Percentiles rank a stretch among this genome's conserved stretches.
Evolutionary conservation across 2,329 filamentous ascomycete genomes (phyloP).

Genomic region (Lizonia empirigonia): DNA sequence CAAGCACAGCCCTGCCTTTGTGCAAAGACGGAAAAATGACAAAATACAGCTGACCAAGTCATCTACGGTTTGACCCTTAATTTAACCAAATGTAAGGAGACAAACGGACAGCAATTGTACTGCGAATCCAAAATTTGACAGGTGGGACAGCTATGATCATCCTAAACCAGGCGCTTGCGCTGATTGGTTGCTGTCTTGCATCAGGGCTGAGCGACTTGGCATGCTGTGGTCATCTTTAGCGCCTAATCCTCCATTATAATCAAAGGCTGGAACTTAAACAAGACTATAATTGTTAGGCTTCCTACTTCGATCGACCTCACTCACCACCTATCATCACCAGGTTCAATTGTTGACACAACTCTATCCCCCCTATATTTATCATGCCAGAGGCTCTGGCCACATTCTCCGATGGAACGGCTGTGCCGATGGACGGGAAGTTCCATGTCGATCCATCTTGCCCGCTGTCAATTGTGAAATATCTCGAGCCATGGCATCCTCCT

Average conservation of each 20-base stretch:
- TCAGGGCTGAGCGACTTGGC: background rate
- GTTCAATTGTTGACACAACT: background rate
- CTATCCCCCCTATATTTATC: background rate
- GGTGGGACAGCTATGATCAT: background rate
- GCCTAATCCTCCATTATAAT: background rate
- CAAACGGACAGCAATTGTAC: background rate
- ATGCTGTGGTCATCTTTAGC: background rate
- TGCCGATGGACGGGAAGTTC: slow-evolving; percentile 25
- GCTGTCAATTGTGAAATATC: slow-evolving; percentile 11
- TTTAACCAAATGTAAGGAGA: background rate
- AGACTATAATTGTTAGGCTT: background rate
- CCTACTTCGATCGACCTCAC: background rate
- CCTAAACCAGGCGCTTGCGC: background rate
- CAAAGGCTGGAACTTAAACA: background rate
- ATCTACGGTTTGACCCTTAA: background rate
- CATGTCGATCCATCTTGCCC: slow-evolving; percentile 23
- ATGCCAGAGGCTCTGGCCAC: slow-evolving; percentile 17
- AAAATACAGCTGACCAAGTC: background rate
- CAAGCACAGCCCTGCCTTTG: no score
- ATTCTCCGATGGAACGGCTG: slow-evolving; percentile 4
- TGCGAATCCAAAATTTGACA: background rate
- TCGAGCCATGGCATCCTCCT: slow-evolving; percentile 24
- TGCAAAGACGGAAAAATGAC: background rate
- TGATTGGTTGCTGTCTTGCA: background rate
- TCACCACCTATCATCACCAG: background rate